These are phyloP conservation scores for Kurtzmaniella quercitrusa DNA, from an alignment of 1,139 yeast genomes.

Conservation along the genomic window DNA sequence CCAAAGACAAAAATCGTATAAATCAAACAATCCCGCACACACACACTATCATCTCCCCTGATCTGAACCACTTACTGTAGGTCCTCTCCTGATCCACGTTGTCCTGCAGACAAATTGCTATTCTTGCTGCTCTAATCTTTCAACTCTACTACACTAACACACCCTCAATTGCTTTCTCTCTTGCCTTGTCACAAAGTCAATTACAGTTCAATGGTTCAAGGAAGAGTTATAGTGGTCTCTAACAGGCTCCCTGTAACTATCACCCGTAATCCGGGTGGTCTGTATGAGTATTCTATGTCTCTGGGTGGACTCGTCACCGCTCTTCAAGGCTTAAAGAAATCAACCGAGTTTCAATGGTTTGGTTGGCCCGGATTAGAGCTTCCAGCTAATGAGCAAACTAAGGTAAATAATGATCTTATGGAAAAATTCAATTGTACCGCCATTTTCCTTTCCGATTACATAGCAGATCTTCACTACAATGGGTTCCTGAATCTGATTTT, in stretches of 20 bases:
- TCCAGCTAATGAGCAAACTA: slow-evolving; percentile 68
- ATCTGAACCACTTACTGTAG: background rate
- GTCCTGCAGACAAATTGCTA: background rate
- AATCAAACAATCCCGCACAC: no score
- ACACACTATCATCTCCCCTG: background rate
- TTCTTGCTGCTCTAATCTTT: background rate
- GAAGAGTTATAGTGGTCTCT: slow-evolving; percentile 87
- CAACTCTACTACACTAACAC: background rate
- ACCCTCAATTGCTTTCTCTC: background rate
- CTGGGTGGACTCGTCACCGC: slow-evolving; percentile 98
- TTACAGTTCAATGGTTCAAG: slow-evolving; percentile 26
- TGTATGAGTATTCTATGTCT: slow-evolving; percentile 77
- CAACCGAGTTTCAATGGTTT: slow-evolving; percentile 90
- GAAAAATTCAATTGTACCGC: slow-evolving; percentile 88
- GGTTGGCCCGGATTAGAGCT: slow-evolving; percentile 97
- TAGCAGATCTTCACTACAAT: slow-evolving; percentile 94
- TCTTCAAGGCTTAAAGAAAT: slow-evolving; percentile 81
- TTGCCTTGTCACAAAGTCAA: background rate
- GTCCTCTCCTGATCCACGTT: background rate
- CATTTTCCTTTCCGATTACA: slow-evolving; percentile 76
- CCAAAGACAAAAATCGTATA: no score
- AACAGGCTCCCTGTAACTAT: slow-evolving; percentile 95
- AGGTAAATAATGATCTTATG: slow-evolving; percentile 66
- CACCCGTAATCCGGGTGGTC: slow-evolving; percentile 55
- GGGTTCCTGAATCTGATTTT: slow-evolving; percentile 89